Conservation (phyloP, 1,139 yeast species). For the Chernovozyma aurita region DNA sequence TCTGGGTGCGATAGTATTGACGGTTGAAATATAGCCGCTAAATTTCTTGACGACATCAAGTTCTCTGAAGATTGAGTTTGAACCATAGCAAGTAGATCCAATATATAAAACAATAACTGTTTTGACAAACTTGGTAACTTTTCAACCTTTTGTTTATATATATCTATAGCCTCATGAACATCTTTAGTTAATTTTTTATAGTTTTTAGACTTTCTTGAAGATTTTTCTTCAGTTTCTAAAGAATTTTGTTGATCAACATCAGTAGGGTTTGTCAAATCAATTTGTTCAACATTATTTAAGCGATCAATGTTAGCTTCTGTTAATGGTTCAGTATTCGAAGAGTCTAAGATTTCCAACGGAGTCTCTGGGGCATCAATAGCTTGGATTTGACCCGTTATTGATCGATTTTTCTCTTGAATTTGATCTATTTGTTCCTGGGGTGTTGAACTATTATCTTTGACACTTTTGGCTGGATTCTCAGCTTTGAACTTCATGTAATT, state of each 20-base stretch:
- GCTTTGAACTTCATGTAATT: conserved; percentile 59
- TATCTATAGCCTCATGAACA: conserved; percentile 64
- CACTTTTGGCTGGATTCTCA: conserved; percentile 30
- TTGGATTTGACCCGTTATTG: not conserved
- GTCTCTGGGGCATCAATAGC: conserved; percentile 1
- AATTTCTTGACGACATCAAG: conserved; percentile 87
- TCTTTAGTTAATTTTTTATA: conserved; percentile 50
- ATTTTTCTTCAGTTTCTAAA: conserved; percentile 10
- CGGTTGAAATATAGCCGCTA: conserved; percentile 96
- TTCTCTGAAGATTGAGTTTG: conserved; percentile 74
- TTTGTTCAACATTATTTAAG: conserved; percentile 13
- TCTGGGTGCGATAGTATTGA: conserved; percentile 86
- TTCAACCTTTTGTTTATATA: conserved; percentile 65
- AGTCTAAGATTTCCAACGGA: conserved; percentile 8
- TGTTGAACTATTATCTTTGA: conserved; percentile 6
- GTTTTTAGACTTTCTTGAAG: conserved; percentile 26
- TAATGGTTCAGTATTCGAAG: conserved; percentile 21
- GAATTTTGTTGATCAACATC: conserved; percentile 1
- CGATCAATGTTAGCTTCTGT: conserved; percentile 31
- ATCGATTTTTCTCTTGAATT: not conserved
- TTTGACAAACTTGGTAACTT: conserved; percentile 66
- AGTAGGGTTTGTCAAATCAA: conserved; percentile 2
- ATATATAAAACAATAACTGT: conserved; percentile 80
- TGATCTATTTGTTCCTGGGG: not conserved
- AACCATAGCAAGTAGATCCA: conserved; percentile 84